Conservation (phyloP, 2,329 filamentous ascomycete species). For the Alternaria sp. region DNA sequence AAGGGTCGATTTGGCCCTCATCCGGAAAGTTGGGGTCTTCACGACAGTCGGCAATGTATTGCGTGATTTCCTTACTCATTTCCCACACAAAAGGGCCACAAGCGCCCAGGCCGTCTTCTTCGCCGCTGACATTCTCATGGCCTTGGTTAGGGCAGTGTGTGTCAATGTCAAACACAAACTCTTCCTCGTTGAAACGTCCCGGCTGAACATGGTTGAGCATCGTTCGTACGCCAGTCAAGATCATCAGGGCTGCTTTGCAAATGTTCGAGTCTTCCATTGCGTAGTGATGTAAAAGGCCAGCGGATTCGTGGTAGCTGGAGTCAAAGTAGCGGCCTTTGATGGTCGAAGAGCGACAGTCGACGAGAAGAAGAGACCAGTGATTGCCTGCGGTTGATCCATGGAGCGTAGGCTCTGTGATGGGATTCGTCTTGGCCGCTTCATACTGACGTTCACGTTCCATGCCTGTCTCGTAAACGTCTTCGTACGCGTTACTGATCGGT, state of each 20-base stretch:
- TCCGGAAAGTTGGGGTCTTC: not conserved
- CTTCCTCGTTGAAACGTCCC: not conserved
- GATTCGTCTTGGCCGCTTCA: not conserved
- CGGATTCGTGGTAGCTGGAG: not conserved
- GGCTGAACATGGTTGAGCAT: not conserved
- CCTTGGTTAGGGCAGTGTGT: not conserved
- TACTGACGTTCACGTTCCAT: not conserved
- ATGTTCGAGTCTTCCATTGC: not conserved
- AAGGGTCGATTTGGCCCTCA: not conserved
- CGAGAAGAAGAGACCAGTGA: not conserved
- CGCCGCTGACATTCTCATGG: not conserved
- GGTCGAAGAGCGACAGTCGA: not conserved
- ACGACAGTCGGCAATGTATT: not conserved
- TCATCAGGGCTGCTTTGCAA: not conserved
- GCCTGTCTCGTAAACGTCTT: not conserved
- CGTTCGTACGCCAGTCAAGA: not conserved
- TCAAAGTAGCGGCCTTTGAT: not conserved
- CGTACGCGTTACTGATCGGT: not conserved
- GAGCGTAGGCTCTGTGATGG: not conserved
- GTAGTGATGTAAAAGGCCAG: not conserved
- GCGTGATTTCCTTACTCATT: not conserved
- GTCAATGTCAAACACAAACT: not conserved
- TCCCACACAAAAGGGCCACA: not conserved
- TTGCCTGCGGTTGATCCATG: not conserved
- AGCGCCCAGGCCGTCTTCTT: not conserved